These are phyloP conservation scores for Lenwebbia sp. DNA, from an alignment of 345 rosid species.

Conservation along the genomic window DNA sequence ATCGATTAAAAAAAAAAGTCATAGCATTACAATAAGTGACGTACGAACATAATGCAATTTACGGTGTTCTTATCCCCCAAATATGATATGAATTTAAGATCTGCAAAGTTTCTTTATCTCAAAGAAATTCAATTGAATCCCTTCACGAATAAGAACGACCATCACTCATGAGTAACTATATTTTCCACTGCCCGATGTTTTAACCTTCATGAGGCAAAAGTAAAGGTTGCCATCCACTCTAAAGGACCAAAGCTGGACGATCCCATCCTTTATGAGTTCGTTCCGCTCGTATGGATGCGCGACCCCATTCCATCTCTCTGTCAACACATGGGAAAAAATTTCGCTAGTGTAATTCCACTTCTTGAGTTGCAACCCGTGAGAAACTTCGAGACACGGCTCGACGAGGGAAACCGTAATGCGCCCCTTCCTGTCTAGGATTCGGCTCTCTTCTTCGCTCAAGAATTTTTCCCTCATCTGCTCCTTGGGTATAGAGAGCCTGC, in stretches of 20 bases:
- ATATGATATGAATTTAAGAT: neutral
- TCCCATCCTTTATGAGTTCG: neutral
- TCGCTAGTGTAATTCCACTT: neutral
- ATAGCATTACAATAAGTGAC: neutral
- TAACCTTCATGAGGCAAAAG: neutral
- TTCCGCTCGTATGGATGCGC: neutral
- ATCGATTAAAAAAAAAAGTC: rapidly evolving
- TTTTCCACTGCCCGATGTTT: neutral
- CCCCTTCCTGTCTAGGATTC: neutral
- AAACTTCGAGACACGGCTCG: neutral
- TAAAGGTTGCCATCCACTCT: neutral
- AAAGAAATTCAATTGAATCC: neutral
- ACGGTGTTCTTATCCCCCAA: rapidly evolving
- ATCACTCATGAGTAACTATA: neutral
- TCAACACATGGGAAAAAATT: neutral
- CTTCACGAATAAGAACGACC: neutral
- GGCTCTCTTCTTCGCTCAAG: neutral
- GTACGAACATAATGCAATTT: neutral
- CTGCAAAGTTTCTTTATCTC: neutral
- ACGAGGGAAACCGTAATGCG: neutral
- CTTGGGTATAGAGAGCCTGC: neutral
- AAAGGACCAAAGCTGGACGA: neutral
- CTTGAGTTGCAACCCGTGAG: neutral
- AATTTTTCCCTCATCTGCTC: neutral
- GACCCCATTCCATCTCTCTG: neutral